Evolutionary conservation across 495 filamentous ascomycete genomes (phyloP).

Genomic region (Staphylotrichum tortipilum): DNA sequence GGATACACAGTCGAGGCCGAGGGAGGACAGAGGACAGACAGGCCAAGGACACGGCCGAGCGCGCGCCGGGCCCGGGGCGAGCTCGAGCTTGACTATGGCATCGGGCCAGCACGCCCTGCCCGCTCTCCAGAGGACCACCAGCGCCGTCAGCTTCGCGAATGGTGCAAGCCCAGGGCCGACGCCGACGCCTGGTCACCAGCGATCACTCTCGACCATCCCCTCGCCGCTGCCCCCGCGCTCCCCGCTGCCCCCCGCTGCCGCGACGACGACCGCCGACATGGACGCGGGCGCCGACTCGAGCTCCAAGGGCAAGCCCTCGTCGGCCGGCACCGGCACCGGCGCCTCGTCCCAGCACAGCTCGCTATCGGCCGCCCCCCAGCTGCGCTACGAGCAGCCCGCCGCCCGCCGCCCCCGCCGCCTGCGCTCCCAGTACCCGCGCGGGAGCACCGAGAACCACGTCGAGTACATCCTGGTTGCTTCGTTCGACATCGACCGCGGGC

Average conservation of each 20-base stretch:
- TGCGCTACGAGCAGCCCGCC: slow-evolving; percentile 30
- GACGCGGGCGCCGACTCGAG: slow-evolving; percentile 45
- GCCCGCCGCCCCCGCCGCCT: slow-evolving; percentile 42
- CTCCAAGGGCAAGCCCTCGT: slow-evolving; percentile 50
- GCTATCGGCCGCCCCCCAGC: slow-evolving; percentile 33
- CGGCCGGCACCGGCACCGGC: slow-evolving; percentile 41
- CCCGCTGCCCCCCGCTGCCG: slow-evolving; percentile 38
- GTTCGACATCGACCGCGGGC: slow-evolving; percentile 92
- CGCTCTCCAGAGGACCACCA: slow-evolving; percentile 11
- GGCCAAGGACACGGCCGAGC: neutral
- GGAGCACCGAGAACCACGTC: slow-evolving; percentile 80
- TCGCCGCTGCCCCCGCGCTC: slow-evolving; percentile 45
- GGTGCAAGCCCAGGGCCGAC: too few species aligned
- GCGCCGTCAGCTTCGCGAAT: slow-evolving; percentile 7
- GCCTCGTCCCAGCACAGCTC: slow-evolving; percentile 48
- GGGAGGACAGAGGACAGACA: too few species aligned
- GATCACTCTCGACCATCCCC: slow-evolving; percentile 54
- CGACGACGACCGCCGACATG: slow-evolving; percentile 28
- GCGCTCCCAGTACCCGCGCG: slow-evolving; percentile 79
- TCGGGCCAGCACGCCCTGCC: slow-evolving; percentile 3
- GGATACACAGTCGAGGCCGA: too few species aligned
- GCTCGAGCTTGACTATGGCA: slow-evolving; percentile 6
- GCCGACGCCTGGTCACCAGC: too few species aligned
- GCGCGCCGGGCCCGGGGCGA: neutral
- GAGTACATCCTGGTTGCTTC: slow-evolving; percentile 98